Conservation (phyloP, 1,284 basidiomycete species). For the Tylopilus sp. region DNA sequence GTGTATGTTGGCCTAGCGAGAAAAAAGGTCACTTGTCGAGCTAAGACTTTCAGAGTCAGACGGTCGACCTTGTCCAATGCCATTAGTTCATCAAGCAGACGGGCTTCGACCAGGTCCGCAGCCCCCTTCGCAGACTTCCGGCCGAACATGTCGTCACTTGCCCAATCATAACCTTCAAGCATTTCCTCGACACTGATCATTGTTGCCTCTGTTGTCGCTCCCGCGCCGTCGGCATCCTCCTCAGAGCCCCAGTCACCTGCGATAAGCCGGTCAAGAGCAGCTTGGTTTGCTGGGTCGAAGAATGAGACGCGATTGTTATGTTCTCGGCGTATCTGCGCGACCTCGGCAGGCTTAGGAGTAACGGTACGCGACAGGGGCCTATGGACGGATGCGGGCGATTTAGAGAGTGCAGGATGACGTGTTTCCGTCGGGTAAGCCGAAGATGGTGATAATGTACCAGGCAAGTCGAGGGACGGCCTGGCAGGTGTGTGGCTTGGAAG, state of each 20-base stretch:
- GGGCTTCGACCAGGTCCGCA: slow-evolving; percentile 83
- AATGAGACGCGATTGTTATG: slow-evolving; percentile 73
- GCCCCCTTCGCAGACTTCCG: slow-evolving; percentile 64
- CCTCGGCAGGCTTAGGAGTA: slow-evolving; percentile 24
- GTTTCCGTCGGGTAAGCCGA: slow-evolving; percentile 5
- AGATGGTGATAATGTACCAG: slow-evolving; percentile 18
- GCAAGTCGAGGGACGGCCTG: slow-evolving; percentile 25
- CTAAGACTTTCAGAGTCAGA: neutral
- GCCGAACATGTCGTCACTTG: slow-evolving; percentile 65
- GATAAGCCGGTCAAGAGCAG: slow-evolving; percentile 68
- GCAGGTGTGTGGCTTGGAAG: slow-evolving; percentile 10
- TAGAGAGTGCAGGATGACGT: slow-evolving; percentile 9
- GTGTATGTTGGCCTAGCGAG: slow-evolving; percentile 80
- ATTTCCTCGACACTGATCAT: slow-evolving; percentile 95
- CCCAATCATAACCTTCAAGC: slow-evolving; percentile 98
- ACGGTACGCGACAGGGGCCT: slow-evolving; percentile 11
- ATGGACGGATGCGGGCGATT: slow-evolving; percentile 12
- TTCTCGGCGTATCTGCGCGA: slow-evolving; percentile 42
- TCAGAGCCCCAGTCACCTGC: slow-evolving; percentile 45
- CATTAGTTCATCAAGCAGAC: slow-evolving; percentile 81
- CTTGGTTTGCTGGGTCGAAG: slow-evolving; percentile 75
- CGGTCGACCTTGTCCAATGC: slow-evolving; percentile 82
- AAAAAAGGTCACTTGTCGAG: slow-evolving; percentile 1
- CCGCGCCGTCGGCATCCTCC: slow-evolving; percentile 59
- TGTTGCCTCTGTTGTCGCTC: slow-evolving; percentile 74